A percentile compares a stretch with the other conserved stretches of the same genome.
phyloP scores from a whole-genome alignment of 2,329 filamentous ascomycete species.

The Pseudocercospora vitis region DNA sequence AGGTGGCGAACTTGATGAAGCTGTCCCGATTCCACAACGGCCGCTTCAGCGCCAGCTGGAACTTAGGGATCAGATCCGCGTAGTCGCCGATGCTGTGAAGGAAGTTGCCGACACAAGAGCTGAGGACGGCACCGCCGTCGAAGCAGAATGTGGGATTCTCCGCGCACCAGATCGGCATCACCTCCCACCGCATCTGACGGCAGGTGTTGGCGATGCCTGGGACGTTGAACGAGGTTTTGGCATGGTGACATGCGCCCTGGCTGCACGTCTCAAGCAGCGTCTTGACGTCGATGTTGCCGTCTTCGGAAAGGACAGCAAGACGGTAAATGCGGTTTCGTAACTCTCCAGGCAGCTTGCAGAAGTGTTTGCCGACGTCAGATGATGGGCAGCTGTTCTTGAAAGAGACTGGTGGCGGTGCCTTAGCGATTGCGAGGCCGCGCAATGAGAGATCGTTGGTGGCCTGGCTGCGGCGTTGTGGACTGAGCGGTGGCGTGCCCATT shows the following conservation, averaged over 20 bases:
- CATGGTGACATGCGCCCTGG: slow-evolving; percentile 25
- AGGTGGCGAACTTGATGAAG: slow-evolving; percentile 20
- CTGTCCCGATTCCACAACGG: slow-evolving; percentile 15
- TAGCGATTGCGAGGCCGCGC: not conserved
- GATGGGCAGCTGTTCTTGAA: slow-evolving; percentile 20
- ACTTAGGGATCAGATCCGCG: slow-evolving; percentile 21
- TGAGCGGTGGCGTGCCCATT: not conserved
- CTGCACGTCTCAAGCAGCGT: slow-evolving; percentile 21
- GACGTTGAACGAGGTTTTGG: slow-evolving; percentile 16
- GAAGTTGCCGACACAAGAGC: slow-evolving; percentile 27
- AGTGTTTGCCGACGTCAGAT: slow-evolving; percentile 27
- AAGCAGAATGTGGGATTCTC: slow-evolving; percentile 29
- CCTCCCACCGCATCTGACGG: slow-evolving; percentile 29
- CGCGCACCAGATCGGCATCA: slow-evolving; percentile 27
- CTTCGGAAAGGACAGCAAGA: slow-evolving; percentile 19
- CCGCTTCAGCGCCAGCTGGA: slow-evolving; percentile 21
- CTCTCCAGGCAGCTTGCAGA: slow-evolving; percentile 31
- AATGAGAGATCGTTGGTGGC: slow-evolving; percentile 10
- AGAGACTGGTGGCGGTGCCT: not conserved
- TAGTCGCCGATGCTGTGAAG: slow-evolving; percentile 22
- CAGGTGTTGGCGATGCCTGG: slow-evolving; percentile 31
- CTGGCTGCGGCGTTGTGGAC: not conserved
- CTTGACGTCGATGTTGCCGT: slow-evolving; percentile 21
- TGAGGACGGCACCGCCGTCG: slow-evolving; percentile 27
- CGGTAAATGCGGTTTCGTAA: slow-evolving; percentile 33